These are phyloP conservation scores for Albophoma yamanashiensis DNA, from an alignment of 2,329 filamentous ascomycete genomes.

Conservation along the genomic window DNA sequence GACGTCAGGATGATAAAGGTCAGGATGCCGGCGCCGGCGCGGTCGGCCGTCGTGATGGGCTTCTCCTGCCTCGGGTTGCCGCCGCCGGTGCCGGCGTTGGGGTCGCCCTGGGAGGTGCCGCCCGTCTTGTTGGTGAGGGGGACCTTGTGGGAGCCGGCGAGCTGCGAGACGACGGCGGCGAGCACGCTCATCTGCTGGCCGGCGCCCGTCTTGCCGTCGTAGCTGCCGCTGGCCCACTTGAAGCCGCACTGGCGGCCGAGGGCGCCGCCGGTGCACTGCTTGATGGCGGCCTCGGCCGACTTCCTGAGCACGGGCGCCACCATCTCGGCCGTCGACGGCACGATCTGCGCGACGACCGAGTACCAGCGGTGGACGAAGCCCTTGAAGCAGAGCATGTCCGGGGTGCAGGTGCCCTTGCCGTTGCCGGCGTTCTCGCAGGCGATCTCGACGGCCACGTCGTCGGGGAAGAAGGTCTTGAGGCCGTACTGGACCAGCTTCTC, in stretches of 20 bases:
- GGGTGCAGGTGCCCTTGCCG: neutral
- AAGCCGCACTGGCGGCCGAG: neutral
- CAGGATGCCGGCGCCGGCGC: neutral
- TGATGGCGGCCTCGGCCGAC: neutral
- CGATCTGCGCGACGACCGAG: neutral
- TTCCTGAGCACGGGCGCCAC: neutral
- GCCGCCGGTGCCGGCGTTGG: neutral
- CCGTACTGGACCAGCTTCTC: neutral
- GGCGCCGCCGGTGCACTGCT: neutral
- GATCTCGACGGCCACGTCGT: neutral
- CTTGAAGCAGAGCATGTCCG: neutral
- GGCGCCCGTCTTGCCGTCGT: neutral
- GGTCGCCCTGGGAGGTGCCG: neutral
- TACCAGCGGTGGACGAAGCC: neutral
- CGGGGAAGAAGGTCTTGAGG: neutral
- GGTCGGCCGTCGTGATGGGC: neutral
- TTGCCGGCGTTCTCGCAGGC: neutral
- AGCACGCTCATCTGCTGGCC: neutral
- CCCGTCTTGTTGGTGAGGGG: neutral
- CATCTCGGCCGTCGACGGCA: neutral
- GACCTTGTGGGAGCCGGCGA: neutral
- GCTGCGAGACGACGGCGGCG: neutral
- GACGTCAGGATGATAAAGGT: neutral
- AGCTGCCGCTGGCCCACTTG: neutral
- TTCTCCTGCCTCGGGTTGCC: neutral